phyloP scores from a whole-genome alignment of 192 early-diverging fungal species.

The Coemansia sp. region DNA sequence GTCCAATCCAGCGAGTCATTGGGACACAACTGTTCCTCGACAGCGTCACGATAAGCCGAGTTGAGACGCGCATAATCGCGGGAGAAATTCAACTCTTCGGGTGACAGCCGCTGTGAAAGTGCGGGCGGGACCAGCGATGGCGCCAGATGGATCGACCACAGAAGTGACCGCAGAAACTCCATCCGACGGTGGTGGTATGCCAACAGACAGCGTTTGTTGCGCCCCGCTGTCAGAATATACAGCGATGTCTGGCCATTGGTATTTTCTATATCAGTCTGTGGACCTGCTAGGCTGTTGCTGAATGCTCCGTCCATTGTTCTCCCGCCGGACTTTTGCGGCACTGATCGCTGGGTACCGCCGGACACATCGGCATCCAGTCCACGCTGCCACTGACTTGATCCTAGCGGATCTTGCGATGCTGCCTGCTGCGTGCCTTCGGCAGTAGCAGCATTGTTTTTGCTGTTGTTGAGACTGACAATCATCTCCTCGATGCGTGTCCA shows the following conservation, averaged over 20 bases:
- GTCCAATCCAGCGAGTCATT: conserved; percentile 70
- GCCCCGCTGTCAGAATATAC: conserved; percentile 54
- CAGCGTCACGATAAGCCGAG: conserved; percentile 58
- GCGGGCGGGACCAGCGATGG: conserved; percentile 35
- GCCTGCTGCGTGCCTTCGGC: conserved; percentile 6
- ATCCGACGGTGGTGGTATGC: conserved; percentile 80
- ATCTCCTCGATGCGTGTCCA: conserved; percentile 55
- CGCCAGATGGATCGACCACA: conserved; percentile 54
- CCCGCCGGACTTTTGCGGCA: neutral
- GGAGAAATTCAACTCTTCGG: conserved; percentile 40
- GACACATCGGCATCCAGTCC: neutral
- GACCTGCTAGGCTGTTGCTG: neutral
- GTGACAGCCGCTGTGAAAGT: conserved; percentile 17
- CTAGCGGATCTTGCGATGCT: neutral
- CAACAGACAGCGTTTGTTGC: conserved; percentile 87
- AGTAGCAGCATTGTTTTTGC: no score
- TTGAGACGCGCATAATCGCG: conserved; percentile 67
- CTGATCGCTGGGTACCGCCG: neutral
- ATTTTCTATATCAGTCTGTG: conserved; percentile 26
- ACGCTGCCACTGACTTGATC: no score
- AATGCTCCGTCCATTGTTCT: neutral
- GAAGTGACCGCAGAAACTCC: conserved; percentile 63
- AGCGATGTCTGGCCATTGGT: conserved; percentile 33
- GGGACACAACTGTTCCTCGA: conserved; percentile 44
- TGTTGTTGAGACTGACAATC: conserved; percentile 31